Base-by-base conservation (phyloP, 2,329 filamentous ascomycete species). In the Stachybotrys chlorohalonatus region DNA sequence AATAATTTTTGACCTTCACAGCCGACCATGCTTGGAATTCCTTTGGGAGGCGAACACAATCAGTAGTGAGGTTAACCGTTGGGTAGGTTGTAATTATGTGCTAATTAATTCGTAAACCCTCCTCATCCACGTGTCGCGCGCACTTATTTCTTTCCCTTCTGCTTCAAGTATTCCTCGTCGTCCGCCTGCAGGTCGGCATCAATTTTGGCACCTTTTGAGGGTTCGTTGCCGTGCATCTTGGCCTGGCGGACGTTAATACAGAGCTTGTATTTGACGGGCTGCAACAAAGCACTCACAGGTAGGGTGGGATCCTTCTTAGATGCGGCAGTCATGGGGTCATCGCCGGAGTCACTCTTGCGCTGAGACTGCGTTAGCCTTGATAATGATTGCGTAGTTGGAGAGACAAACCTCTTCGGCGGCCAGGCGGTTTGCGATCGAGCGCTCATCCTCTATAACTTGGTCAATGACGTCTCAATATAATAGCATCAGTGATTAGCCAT, bases 381-480 rank as follows among this genome's bases (percentile, higher is more conserved):
- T 53, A 49, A 9, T 49, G 13, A 58, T 59, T 8, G 51, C 36
- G 8, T 56, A 7, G 4, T 54, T 47, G 1, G 2, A 48, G 11
- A 16, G n/a, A 63, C 69, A 54, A 77, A 74, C 79, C 69, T 80
- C 76, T 64, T 85, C 86, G 16, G 81, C 80, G 30, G 77, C 86
- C 31, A 89, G 74, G 63, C 84, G 84, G 76, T 90, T 90, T 68
- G 83, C 82, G 53, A 90, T 88, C 48, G 84, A 77, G 65, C 86
- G 79, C 69, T 88, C 74, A 62, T 90, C 86, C 80, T 90, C 85
- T 83, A 59, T 54, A 8, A 53, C 30, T 2, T 36, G 24, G 56
- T 70, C 56, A 67, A 60, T 24, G 47, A 51, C 11, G 47, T 30
- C 17, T 24, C 24, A 6, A 11, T 49, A 45, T 16, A 48, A 17